Base-by-base conservation (phyloP, 257 asterid genomes). In the Salvia splendens region DNA sequence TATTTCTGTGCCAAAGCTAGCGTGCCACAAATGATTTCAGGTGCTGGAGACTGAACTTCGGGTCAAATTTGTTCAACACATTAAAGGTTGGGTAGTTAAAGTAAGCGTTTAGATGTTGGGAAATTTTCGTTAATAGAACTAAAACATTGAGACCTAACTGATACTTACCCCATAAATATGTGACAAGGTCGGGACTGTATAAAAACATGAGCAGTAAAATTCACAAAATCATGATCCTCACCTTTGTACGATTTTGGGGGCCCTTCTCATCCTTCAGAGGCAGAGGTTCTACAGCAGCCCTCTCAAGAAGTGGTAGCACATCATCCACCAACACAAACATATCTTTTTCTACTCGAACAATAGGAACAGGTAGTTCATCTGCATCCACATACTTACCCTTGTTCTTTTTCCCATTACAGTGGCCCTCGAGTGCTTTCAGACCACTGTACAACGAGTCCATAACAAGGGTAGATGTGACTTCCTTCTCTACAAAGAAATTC, bases 191-290 rank as follows among this genome's bases (percentile, higher is more conserved):
- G 38, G 38, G 38, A 2, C 38, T 33, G 38, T 33, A 33, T 33
- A 33, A 33, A 33, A 33, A 2, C 6, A 33, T 33, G 38, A 35
- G 17, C 12, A 48, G 9, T 33, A 43, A 6, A 67, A 51, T 50
- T 55, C 33, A 12, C 1, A 15, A 28, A 11, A 7, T 15, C 3
- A 64, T 36, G 6, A 9, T 12, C 4, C 79, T 79, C 72, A 93
- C 97, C 94, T 88, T 91, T 35, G 86, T 88, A 65, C 95, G 96
- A 73, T 93, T 90, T 75, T 93, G 97, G 62, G 95, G 97, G 49
- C 95, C 97, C 83, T 91, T 93, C 75, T 90, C 99, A 53, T 93
- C 95, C 84, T 88, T 91, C 20, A 96, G 92, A 65, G 97, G 96
- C 83, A 94, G 82, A 32, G 89, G 96, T 81, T 90, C 99, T 62